phyloP scores from a whole-genome alignment of 495 filamentous ascomycete species.

The Hypoxylon lenormandii region DNA sequence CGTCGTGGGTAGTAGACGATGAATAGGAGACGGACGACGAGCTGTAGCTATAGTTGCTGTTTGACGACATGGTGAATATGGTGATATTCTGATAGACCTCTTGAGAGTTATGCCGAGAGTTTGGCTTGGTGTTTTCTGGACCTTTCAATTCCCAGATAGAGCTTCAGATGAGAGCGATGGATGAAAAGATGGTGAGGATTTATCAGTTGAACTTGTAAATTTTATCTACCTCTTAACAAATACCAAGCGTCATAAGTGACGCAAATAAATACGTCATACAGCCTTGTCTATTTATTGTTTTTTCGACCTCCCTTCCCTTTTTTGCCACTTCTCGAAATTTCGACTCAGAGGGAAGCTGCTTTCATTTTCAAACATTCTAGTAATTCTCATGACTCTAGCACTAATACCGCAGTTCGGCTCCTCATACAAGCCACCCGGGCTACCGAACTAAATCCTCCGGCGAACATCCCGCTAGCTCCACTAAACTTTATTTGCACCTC shows the following conservation, averaged over 20 bases:
- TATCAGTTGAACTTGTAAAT: not conserved
- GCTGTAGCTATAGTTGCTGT: constrained; percentile 22
- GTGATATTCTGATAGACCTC: no score
- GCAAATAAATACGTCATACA: not conserved
- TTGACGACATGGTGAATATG: constrained; percentile 34
- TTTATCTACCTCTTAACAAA: not conserved
- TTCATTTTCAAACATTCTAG: no score
- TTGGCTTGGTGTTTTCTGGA: not conserved
- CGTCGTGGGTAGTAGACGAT: constrained; percentile 34
- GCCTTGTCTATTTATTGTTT: not conserved
- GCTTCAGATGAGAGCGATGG: not conserved
- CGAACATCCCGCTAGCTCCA: no score
- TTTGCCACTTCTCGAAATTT: not conserved
- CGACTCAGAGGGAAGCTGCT: not conserved
- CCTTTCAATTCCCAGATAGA: no score
- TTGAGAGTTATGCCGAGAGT: not conserved
- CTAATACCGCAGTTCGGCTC: no score
- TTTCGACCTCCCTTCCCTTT: not conserved
- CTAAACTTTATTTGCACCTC: no score
- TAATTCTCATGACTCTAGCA: no score
- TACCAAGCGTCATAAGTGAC: not conserved
- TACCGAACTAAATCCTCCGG: no score
- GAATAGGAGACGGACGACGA: constrained; percentile 36
- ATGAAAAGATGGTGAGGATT: not conserved
- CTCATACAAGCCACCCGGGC: no score